Conservation (phyloP, 1,284 basidiomycete species). For the Rhodotorula sp. region DNA sequence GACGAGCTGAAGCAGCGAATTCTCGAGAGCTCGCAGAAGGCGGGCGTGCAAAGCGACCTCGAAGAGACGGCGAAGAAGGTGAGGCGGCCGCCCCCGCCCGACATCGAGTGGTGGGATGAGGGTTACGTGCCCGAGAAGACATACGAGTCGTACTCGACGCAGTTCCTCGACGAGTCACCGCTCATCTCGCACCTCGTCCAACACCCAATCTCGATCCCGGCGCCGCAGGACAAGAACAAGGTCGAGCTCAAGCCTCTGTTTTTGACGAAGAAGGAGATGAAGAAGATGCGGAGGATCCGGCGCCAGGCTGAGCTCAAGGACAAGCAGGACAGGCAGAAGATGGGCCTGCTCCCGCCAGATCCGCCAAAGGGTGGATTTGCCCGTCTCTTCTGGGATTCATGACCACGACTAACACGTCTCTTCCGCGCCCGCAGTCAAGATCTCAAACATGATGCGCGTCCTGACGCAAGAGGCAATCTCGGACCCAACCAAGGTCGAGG, state of each 20-base stretch:
- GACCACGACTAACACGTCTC: constrained; percentile 22
- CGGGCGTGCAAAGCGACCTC: constrained; percentile 88
- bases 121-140: constrained; percentile 74
- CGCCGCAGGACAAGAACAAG: constrained; percentile 79
- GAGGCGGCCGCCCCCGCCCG: constrained; percentile 76
- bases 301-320: constrained; percentile 88
- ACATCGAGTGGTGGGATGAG: constrained; percentile 96
- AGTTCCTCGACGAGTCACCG: constrained; percentile 57
- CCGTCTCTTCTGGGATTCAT: background rate
- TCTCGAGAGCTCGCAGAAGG: constrained; percentile 84
- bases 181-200: constrained; percentile 86
- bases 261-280: constrained; percentile 88
- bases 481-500: constrained; percentile 96
- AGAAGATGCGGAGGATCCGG: constrained; percentile 90
- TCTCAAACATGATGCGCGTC: constrained; percentile 97
- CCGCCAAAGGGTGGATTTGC: constrained; percentile 75
- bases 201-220: constrained; percentile 94
- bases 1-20: constrained; percentile 91
- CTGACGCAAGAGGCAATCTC: constrained; percentile 93
- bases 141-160: constrained; percentile 72
- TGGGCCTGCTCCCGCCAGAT: constrained; percentile 94
- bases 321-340: constrained; percentile 89
- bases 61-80: constrained; percentile 85
- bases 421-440: constrained; percentile 63
- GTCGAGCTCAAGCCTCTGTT: constrained; percentile 75